phyloP scores from a whole-genome alignment of 805 yeast species.

The Brettanomyces nanus region DNA sequence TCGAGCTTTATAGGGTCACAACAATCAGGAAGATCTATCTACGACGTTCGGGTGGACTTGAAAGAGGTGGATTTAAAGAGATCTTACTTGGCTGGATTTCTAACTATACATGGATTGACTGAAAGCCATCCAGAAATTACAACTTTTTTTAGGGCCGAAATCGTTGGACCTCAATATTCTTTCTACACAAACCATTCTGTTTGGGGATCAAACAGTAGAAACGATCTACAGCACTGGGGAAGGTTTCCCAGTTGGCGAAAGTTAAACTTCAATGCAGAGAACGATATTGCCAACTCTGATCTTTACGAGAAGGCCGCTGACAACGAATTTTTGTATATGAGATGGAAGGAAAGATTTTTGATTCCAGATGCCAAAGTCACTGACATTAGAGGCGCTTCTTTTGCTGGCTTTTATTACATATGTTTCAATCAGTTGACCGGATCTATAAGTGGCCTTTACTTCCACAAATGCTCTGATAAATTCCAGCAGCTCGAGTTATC shows the following conservation, averaged over 20 bases:
- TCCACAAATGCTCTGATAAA: slow-evolving; percentile 70
- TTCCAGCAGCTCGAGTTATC: slow-evolving; percentile 68
- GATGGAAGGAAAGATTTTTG: slow-evolving; percentile 90
- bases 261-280: slow-evolving; percentile 23
- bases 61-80: slow-evolving; percentile 56
- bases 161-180: slow-evolving; percentile 51
- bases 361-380: slow-evolving; percentile 70
- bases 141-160: slow-evolving; percentile 70
- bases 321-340: slow-evolving; percentile 63
- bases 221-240: slow-evolving; percentile 61
- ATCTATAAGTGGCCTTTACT: slow-evolving; percentile 70
- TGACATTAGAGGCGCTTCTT: slow-evolving; percentile 66
- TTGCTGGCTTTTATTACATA: slow-evolving; percentile 87
- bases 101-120: slow-evolving; percentile 59
- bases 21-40: slow-evolving; percentile 55
- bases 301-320: slow-evolving; percentile 22
- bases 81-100: slow-evolving; percentile 48
- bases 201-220: slow-evolving; percentile 43
- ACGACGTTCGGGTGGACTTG: slow-evolving; percentile 61
- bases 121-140: slow-evolving; percentile 52
- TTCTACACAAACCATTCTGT: slow-evolving; percentile 49
- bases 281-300: slow-evolving; percentile 20
- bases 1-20: slow-evolving; percentile 60
- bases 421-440: slow-evolving; percentile 76
- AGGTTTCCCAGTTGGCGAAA: slow-evolving; percentile 33